Evolutionary conservation across 1,139 yeast genomes (phyloP), one percentile per base, ranked within the genome.

Genomic region (Magnusiomyces tetraspermus): DNA sequence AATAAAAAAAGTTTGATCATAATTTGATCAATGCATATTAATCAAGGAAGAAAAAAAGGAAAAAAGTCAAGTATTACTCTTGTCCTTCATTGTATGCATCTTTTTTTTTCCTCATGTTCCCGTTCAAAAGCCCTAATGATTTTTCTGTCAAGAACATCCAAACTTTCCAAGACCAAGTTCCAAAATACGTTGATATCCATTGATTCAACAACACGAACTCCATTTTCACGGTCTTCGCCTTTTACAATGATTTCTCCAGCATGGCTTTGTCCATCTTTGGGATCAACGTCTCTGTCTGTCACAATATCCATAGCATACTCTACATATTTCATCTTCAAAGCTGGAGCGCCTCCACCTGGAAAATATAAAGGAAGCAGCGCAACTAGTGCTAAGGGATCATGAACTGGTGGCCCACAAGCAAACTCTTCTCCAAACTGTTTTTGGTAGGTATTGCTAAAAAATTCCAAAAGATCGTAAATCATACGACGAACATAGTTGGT

Each of bases 361-460:
- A 63, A 36, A 42, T 71, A 69, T 33, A 76, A 60, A 38, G 83
- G 79, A 46, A 85, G 65, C 26, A 85, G 63, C 0, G 79, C 78
- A 51, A 77, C 80, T 2, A 85, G 71, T 0, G 95, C 87, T 46
- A 85, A 68, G 0, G 95, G 94, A 63, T 87, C 96, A 66, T 88
- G 95, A 1, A 86, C 75, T 1, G 94, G 90, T 1, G 95, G 92
- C 0, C 95, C 94, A 2, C 65, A 60, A 2, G 56, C 61, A 58
- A 76, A 74, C 23, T 49, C 57, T n/a, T 36, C 49, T 1, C 76
- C 78, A 60, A 73, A 75, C n/a, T 65, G 67, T 22, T 65, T 63
- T 51, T 67, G 69, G 64, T 79, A 82, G 11, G 77, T 64, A 30
- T 68, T 69, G 2, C 75, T 75, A 63, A 81, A 83, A 61, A 75